A percentile compares a stretch with the other conserved stretches of the same genome.
phyloP scores from a whole-genome alignment of 192 early-diverging fungal species.

The Rhizophagus clarus region DNA sequence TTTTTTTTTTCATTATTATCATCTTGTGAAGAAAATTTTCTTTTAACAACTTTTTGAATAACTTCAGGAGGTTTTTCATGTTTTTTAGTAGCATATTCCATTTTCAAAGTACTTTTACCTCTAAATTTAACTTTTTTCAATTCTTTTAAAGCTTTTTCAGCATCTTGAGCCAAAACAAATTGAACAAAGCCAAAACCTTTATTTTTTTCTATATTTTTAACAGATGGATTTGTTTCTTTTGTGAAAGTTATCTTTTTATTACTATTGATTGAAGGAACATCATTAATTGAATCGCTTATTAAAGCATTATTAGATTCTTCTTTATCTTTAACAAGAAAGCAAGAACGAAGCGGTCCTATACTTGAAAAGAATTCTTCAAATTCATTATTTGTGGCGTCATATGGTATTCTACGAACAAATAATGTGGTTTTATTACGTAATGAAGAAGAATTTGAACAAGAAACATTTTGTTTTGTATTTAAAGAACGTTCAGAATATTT shows the following conservation, averaged over 20 bases:
- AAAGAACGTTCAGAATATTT: not conserved
- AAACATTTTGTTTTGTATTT: not conserved
- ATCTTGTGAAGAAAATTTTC: not conserved
- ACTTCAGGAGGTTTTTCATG: slow-evolving; percentile 24
- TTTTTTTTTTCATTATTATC: slow-evolving; percentile 20
- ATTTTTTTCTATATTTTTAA: slow-evolving; percentile 47
- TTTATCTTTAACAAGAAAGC: slow-evolving; percentile 78
- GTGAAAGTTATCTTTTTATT: slow-evolving; percentile 28
- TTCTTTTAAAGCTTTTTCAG: slow-evolving; percentile 73
- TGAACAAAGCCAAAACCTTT: slow-evolving; percentile 94
- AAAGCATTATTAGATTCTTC: slow-evolving; percentile 34
- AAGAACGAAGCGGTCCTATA: slow-evolving; percentile 84
- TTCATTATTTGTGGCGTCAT: slow-evolving; percentile 75
- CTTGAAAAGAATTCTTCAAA: slow-evolving; percentile 89
- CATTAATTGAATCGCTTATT: slow-evolving; percentile 19
- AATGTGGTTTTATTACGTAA: slow-evolving; percentile 53
- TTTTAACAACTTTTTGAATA: not conserved
- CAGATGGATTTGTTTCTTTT: not conserved
- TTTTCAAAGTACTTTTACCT: slow-evolving; percentile 66
- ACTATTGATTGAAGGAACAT: not conserved
- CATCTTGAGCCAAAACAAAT: slow-evolving; percentile 80
- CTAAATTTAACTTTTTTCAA: slow-evolving; percentile 77
- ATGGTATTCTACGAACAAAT: slow-evolving; percentile 89
- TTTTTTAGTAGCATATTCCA: slow-evolving; percentile 77
- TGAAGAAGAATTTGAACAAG: not conserved